Conservation (phyloP, 352 stramenopile genomes). For the Phytopythium kandeliae region DNA sequence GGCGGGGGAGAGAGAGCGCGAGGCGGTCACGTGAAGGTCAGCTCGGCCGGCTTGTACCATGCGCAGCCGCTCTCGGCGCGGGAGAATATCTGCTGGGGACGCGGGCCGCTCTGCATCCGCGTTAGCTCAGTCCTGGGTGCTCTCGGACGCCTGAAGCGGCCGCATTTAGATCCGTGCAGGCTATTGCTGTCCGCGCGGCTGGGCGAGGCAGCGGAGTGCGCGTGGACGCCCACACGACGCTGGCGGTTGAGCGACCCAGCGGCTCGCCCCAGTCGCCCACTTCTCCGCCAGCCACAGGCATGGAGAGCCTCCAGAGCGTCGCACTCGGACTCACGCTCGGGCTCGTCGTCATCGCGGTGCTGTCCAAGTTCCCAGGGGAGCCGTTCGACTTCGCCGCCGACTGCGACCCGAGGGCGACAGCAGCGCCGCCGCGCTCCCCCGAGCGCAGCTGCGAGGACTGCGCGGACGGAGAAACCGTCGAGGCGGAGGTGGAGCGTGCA, state of each 20-base stretch:
- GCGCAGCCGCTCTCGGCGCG: not conserved
- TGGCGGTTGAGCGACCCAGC: not conserved
- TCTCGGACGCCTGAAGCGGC: not conserved
- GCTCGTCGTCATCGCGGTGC: slow-evolving; percentile 29
- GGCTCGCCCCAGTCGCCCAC: not conserved
- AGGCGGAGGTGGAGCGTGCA: slow-evolving; percentile 20
- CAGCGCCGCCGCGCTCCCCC: not conserved
- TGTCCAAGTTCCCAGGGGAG: slow-evolving; percentile 47
- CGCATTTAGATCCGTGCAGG: not conserved
- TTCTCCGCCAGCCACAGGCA: slow-evolving; percentile 2
- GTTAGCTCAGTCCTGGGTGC: too few species aligned
- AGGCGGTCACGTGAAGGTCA: not conserved
- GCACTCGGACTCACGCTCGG: slow-evolving; percentile 33
- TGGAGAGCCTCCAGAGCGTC: slow-evolving; percentile 45
- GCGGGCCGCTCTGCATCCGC: not conserved
- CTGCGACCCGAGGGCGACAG: not conserved
- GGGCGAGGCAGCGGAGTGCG: too few species aligned
- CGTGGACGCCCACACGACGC: not conserved
- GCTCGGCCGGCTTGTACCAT: not conserved
- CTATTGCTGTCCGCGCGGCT: slow-evolving; percentile 4
- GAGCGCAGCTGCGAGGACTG: not conserved
- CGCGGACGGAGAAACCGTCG: not conserved
- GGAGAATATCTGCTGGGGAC: too few species aligned
- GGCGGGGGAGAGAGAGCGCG: not conserved
- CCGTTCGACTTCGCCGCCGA: slow-evolving; percentile 44